These are phyloP conservation scores for Stylosanthes scabra DNA, from an alignment of 331 rosid genomes.

Conservation along the genomic window DNA sequence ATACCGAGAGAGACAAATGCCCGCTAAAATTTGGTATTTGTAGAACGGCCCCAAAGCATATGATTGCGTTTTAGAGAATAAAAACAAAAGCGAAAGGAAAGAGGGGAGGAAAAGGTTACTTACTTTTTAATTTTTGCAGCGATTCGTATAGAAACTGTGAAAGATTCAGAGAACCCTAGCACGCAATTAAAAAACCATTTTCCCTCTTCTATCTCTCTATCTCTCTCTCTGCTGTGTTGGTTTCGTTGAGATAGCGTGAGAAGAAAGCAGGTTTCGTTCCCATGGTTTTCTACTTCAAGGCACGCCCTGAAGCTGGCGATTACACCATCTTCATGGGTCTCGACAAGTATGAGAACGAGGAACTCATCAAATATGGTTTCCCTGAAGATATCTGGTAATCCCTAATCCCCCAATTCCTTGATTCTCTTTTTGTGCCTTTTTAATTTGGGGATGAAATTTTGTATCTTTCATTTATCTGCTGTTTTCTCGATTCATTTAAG, in stretches of 20 bases:
- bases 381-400: constrained; percentile 89
- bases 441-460: not conserved
- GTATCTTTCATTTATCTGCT: not conserved
- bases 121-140: constrained; percentile 12
- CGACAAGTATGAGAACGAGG: constrained; percentile 96
- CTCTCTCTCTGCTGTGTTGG: not conserved
- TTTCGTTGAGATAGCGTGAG: constrained; percentile 20
- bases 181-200: not conserved
- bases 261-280: constrained; percentile 44
- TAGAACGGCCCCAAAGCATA: constrained; percentile 8
- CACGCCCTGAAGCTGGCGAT: constrained; percentile 96
- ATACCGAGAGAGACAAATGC: no score
- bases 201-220: not conserved
- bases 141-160: constrained; percentile 13
- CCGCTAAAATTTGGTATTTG: constrained; percentile 2
- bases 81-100: not conserved
- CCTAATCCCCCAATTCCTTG: constrained; percentile 23
- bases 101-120: not conserved
- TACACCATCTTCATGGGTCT: constrained; percentile 99
- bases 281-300: constrained; percentile 99
- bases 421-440: not conserved
- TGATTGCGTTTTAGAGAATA: not conserved
- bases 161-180: not conserved
- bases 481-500: not conserved
- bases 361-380: constrained; percentile 96